Percentiles rank a stretch among this genome's conserved stretches.
Conservation (phyloP, 345 rosid genomes). For the Syzygium aromaticum region DNA sequence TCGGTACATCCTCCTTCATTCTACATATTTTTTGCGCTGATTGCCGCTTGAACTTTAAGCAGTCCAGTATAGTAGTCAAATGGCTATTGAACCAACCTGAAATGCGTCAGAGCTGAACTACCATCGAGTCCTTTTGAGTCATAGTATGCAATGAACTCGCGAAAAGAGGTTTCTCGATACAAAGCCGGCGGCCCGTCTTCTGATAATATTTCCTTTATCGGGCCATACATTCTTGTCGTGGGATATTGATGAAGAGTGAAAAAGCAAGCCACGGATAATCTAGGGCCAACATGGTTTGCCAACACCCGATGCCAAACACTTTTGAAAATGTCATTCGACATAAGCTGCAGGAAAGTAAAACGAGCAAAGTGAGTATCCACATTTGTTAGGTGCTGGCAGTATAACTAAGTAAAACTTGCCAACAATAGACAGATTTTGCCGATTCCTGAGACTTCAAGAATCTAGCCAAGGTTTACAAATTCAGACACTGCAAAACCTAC, state of each 20-base stretch:
- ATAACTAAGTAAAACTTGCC: background rate
- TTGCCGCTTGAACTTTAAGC: background rate
- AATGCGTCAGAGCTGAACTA: slow-evolving; percentile 21
- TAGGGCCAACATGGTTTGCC: slow-evolving; percentile 26
- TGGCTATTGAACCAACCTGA: slow-evolving; percentile 1
- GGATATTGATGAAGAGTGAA: slow-evolving; percentile 6
- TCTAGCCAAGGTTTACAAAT: background rate
- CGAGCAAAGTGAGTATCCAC: background rate
- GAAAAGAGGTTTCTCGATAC: slow-evolving; percentile 15
- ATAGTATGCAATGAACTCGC: slow-evolving; percentile 9
- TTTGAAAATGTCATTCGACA: slow-evolving; percentile 37
- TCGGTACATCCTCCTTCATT: background rate
- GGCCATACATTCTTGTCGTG: slow-evolving; percentile 14
- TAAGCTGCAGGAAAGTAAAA: slow-evolving; percentile 15
- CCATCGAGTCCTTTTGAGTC: slow-evolving; percentile 28
- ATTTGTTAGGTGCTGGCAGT: background rate
- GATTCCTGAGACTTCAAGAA: background rate
- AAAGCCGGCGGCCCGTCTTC: slow-evolving; percentile 21
- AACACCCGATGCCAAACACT: slow-evolving; percentile 40
- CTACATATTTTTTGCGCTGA: background rate
- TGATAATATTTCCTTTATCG: slow-evolving; percentile 31
- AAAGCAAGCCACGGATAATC: slow-evolving; percentile 36
- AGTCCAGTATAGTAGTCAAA: background rate
- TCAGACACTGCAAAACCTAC: background rate
- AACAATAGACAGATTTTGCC: background rate